These are phyloP conservation scores for Pseudonitzschia multiseries DNA, from an alignment of 108 stramenopile genomes.

Conservation along the genomic window DNA sequence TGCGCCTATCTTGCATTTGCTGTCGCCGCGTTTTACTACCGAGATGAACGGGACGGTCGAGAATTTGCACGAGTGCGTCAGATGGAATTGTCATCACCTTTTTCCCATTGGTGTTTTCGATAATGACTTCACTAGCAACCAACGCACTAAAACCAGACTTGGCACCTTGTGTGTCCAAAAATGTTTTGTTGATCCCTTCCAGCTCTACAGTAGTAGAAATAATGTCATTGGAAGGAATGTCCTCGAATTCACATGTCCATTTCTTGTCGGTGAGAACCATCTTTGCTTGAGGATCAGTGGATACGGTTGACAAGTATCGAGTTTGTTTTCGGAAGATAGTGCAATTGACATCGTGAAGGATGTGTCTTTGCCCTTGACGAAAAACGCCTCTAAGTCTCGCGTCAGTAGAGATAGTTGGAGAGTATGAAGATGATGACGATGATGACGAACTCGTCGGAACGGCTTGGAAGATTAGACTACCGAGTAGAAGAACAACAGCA, in stretches of 20 bases:
- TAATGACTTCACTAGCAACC: not conserved
- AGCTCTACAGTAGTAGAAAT: conserved; percentile 6
- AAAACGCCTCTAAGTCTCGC: not conserved
- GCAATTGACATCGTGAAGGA: not conserved
- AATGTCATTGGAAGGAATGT: not conserved
- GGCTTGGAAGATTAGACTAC: not conserved
- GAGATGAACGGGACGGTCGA: not conserved
- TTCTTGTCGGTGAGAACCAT: not conserved
- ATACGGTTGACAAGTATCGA: not conserved
- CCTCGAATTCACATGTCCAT: conserved; percentile 9
- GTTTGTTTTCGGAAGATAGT: not conserved
- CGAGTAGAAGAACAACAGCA: not conserved
- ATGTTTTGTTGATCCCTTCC: not conserved
- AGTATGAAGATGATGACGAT: not conserved
- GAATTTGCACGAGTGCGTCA: not conserved
- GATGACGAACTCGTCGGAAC: not conserved
- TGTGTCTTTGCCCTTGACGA: not conserved
- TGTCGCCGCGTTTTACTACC: not conserved
- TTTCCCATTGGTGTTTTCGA: not conserved
- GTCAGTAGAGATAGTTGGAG: not conserved
- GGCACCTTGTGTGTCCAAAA: conserved; percentile 7
- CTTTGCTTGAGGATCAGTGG: not conserved
- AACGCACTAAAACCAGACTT: conserved; percentile 9
- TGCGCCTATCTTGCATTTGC: not conserved
- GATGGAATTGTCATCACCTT: not conserved